phyloP scores from a whole-genome alignment of 805 yeast genomes.

The Ogataea populi-albae region DNA sequence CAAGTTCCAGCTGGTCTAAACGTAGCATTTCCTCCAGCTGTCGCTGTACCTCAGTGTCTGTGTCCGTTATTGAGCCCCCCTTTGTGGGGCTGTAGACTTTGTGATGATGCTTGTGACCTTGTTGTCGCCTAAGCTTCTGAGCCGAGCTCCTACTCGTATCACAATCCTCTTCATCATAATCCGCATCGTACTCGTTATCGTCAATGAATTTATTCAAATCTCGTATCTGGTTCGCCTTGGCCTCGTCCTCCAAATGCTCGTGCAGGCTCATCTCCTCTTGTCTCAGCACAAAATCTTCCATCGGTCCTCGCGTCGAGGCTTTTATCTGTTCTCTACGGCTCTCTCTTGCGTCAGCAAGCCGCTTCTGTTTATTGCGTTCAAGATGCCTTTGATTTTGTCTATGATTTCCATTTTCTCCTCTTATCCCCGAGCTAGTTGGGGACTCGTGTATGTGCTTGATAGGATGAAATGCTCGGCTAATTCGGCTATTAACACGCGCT shows the following conservation, averaged over 20 bases:
- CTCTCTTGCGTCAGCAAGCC: slow-evolving; percentile 1
- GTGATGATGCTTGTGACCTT: neutral
- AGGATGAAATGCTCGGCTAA: slow-evolving; percentile 23
- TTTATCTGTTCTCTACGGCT: slow-evolving; percentile 15
- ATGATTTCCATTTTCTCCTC: too few species aligned
- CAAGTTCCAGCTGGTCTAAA: slow-evolving; percentile 29
- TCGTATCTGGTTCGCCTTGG: slow-evolving; percentile 14
- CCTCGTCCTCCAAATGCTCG: slow-evolving; percentile 18
- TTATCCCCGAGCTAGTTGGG: too few species aligned
- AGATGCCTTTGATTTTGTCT: slow-evolving; percentile 6
- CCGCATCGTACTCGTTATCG: slow-evolving; percentile 27
- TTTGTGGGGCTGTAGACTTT: neutral
- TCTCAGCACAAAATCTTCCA: slow-evolving; percentile 27
- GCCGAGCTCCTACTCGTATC: slow-evolving; percentile 9
- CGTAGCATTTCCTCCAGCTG: slow-evolving; percentile 30
- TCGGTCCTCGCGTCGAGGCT: slow-evolving; percentile 22
- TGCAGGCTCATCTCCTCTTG: slow-evolving; percentile 20
- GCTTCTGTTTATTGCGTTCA: slow-evolving; percentile 5
- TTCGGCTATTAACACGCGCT: slow-evolving; percentile 8
- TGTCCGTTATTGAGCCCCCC: neutral
- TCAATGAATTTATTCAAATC: slow-evolving; percentile 19
- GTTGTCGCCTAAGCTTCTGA: neutral
- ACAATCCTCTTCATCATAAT: slow-evolving; percentile 24
- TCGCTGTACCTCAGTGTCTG: slow-evolving; percentile 13
- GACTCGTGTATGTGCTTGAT: slow-evolving; percentile 2